These are phyloP conservation scores for Aspergillus glaucus DNA, from an alignment of 2,329 filamentous ascomycete species.

Conservation along the genomic window DNA sequence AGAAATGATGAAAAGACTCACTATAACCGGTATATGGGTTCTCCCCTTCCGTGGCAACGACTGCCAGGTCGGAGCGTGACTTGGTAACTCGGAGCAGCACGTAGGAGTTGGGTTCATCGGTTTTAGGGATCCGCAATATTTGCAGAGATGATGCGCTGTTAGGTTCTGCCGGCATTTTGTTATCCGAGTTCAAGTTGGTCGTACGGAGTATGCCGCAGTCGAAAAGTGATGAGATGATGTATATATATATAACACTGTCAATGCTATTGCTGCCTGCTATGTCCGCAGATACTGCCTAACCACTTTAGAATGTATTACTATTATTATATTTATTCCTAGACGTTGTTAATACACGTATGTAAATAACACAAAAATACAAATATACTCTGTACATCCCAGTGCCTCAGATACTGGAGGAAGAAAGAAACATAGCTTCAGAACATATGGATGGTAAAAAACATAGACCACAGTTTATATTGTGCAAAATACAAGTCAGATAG, in stretches of 20 bases:
- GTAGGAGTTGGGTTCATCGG: constrained; percentile 32
- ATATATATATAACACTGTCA: background rate
- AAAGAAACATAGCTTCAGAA: no score
- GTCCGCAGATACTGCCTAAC: no score
- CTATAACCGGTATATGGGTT: constrained; percentile 46
- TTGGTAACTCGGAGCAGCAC: constrained; percentile 47
- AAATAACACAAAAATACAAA: no score
- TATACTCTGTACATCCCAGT: no score
- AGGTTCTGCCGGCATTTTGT: background rate
- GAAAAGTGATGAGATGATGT: background rate
- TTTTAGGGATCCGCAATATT: constrained; percentile 47
- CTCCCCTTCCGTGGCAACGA: constrained; percentile 55
- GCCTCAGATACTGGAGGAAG: no score
- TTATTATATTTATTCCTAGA: no score
- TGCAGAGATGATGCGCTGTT: constrained; percentile 12
- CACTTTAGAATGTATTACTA: no score
- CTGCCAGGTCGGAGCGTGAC: constrained; percentile 43
- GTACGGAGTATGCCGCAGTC: background rate
- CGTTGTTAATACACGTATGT: no score
- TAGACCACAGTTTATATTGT: no score
- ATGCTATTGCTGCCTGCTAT: no score
- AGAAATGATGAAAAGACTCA: constrained; percentile 13
- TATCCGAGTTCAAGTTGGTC: background rate
- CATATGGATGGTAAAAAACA: no score
- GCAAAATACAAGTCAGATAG: no score